Evolutionary conservation across 2,329 filamentous ascomycete species (phyloP).

Genomic region (Colletotrichum godetiae): DNA sequence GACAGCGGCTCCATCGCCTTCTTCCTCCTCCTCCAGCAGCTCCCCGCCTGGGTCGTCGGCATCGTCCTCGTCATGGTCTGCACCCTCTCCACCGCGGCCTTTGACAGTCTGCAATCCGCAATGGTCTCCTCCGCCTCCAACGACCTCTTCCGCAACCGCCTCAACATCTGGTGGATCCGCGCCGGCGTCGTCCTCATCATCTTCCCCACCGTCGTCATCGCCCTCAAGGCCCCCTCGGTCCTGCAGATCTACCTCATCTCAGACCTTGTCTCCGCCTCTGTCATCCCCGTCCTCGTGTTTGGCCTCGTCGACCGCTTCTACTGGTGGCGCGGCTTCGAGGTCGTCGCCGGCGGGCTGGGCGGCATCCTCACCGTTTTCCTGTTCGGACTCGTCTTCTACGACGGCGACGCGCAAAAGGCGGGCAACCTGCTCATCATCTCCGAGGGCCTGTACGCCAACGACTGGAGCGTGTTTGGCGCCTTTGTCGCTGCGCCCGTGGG

Average conservation of each 20-base stretch:
- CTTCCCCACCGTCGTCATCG: slow-evolving; percentile 78
- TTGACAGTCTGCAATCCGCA: slow-evolving; percentile 83
- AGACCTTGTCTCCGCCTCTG: slow-evolving; percentile 80
- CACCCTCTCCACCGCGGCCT: slow-evolving; percentile 79
- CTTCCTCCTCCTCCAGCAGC: slow-evolving; percentile 77
- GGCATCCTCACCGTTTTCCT: slow-evolving; percentile 84
- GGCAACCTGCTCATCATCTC: slow-evolving; percentile 77
- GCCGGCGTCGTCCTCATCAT: slow-evolving; percentile 77
- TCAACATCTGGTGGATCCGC: slow-evolving; percentile 81
- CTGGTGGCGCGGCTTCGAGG: slow-evolving; percentile 85
- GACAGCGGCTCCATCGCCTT: slow-evolving; percentile 76
- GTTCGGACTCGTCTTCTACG: slow-evolving; percentile 86
- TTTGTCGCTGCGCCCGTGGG: slow-evolving; percentile 85
- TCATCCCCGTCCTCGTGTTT: slow-evolving; percentile 80
- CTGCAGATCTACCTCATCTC: slow-evolving; percentile 87
- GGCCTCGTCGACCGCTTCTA: slow-evolving; percentile 74
- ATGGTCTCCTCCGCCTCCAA: slow-evolving; percentile 89
- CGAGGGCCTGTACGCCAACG: slow-evolving; percentile 78
- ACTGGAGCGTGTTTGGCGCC: slow-evolving; percentile 86
- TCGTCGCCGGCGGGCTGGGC: slow-evolving; percentile 80
- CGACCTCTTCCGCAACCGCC: slow-evolving; percentile 84
- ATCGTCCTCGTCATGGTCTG: slow-evolving; percentile 86
- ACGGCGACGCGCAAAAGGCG: slow-evolving; percentile 72
- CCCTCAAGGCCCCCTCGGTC: slow-evolving; percentile 78
- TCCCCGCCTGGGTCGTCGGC: slow-evolving; percentile 85